phyloP scores from a whole-genome alignment of 495 filamentous ascomycete species.

The Cercophora sp. region DNA sequence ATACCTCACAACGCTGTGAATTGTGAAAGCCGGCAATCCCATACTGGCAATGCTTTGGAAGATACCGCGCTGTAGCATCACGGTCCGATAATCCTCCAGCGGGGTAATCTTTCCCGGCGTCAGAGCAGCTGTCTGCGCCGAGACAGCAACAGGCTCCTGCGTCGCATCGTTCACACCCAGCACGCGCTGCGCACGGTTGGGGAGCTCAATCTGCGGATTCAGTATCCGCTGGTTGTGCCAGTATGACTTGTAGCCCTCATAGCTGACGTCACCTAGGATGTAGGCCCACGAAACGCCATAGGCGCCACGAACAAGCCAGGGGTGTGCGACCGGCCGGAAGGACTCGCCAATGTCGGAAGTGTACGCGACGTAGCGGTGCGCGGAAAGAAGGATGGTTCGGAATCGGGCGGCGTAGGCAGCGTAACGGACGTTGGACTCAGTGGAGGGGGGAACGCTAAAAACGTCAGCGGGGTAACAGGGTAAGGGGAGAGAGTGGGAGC shows the following conservation, averaged over 20 bases:
- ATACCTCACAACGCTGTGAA: slow-evolving; percentile 87
- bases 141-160: not conserved
- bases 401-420: slow-evolving; percentile 85
- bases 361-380: slow-evolving; percentile 96
- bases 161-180: slow-evolving; percentile 27
- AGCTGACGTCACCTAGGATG: slow-evolving; percentile 79
- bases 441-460: slow-evolving; percentile 70
- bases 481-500: not conserved
- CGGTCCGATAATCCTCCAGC: slow-evolving; percentile 83
- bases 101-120: slow-evolving; percentile 58
- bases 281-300: slow-evolving; percentile 94
- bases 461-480: slow-evolving; percentile 9
- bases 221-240: slow-evolving; percentile 64
- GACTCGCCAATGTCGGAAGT: slow-evolving; percentile 96
- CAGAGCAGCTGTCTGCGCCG: slow-evolving; percentile 1
- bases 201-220: slow-evolving; percentile 46
- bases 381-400: slow-evolving; percentile 82
- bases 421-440: slow-evolving; percentile 80
- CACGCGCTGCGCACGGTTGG: slow-evolving; percentile 34
- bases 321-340: slow-evolving; percentile 90
- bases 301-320: slow-evolving; percentile 70
- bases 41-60: slow-evolving; percentile 91
- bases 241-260: slow-evolving; percentile 97
- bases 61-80: slow-evolving; percentile 84
- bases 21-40: slow-evolving; percentile 92